phyloP scores from a whole-genome alignment of 345 rosid species.

The Aquilaria yunnanensis region DNA sequence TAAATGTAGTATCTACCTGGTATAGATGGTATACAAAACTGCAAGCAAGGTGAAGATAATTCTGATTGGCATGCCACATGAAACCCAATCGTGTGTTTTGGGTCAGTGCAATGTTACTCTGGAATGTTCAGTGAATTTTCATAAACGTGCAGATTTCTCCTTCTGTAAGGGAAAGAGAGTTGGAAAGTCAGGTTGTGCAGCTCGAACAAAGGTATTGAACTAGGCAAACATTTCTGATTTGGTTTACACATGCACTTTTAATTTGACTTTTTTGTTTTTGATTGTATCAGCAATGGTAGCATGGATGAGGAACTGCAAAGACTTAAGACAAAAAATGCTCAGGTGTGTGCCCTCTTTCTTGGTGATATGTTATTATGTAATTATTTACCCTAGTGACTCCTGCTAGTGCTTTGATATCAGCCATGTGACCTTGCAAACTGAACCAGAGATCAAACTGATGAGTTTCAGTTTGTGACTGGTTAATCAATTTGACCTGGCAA shows the following conservation, averaged over 20 bases:
- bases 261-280: conserved; percentile 2
- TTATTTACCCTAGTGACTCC: no score
- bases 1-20: not conserved
- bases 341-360: conserved; percentile 22
- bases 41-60: not conserved
- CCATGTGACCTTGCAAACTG: no score
- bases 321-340: conserved; percentile 38
- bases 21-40: not conserved
- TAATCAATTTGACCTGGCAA: no score
- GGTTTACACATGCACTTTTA: not conserved
- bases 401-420: no score
- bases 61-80: not conserved
- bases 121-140: no score
- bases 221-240: not conserved
- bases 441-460: no score
- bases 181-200: conserved; percentile 33
- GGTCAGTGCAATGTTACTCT: no score
- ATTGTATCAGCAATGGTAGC: conserved; percentile 33
- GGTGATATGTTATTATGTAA: no score
- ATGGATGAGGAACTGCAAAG: conserved; percentile 47
- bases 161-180: conserved; percentile 38
- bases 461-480: no score
- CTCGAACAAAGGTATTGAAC: conserved; percentile 46
- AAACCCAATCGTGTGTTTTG: no score
- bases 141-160: conserved; percentile 30